Evolutionary conservation across 805 yeast genomes (phyloP).

Genomic region (Kodamaea hsintzibuensis): DNA sequence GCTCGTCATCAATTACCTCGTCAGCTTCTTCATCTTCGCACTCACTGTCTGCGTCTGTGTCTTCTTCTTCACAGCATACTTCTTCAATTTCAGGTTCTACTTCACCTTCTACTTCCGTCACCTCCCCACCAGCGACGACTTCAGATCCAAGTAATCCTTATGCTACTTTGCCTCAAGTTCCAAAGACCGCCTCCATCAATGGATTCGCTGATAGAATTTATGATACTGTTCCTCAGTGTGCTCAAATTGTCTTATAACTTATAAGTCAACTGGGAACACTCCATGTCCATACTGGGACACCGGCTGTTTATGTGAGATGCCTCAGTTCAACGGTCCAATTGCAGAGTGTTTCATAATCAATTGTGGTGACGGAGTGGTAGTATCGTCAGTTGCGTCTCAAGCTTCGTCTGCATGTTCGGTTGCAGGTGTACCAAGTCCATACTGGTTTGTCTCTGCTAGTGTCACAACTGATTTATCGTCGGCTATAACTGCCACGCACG

Average conservation of each 20-base stretch:
- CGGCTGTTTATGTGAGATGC: conserved; percentile 47
- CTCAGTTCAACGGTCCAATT: conserved; percentile 32
- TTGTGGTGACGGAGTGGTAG: conserved; percentile 32
- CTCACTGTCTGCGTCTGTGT: no score
- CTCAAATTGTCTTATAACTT: conserved; percentile 26
- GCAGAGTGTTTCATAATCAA: conserved; percentile 33
- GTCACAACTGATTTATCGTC: conserved; percentile 23
- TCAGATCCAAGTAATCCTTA: no score
- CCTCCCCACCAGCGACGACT: no score
- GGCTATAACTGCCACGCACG: conserved; percentile 24
- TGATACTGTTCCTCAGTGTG: conserved; percentile 36
- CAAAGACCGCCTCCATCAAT: conserved; percentile 32
- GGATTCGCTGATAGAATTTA: conserved; percentile 44
- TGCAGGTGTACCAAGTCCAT: conserved; percentile 37
- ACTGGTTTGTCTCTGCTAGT: conserved; percentile 29
- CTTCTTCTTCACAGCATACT: no score
- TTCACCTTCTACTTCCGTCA: no score
- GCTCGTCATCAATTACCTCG: no score
- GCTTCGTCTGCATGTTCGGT: conserved; percentile 35
- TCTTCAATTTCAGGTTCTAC: no score
- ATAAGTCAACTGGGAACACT: conserved; percentile 27
- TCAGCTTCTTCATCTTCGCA: no score
- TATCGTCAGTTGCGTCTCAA: conserved; percentile 23
- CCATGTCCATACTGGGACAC: conserved; percentile 51
- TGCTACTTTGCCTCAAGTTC: no score